Base-by-base conservation (phyloP, 805 yeast genomes). In the Candida ortonii region DNA sequence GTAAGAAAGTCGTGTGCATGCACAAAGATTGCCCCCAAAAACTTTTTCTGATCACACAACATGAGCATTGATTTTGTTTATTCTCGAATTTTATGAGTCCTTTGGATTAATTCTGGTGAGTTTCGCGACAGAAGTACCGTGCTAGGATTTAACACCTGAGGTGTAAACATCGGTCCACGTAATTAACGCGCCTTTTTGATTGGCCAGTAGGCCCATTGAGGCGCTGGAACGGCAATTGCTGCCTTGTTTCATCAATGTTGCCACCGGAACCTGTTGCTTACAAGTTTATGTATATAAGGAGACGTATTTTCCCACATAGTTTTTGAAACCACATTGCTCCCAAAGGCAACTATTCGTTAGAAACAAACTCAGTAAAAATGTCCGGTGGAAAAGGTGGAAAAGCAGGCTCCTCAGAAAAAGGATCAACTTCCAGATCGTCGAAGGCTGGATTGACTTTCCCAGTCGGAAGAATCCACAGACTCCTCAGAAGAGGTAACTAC, bases 391-490 rank as follows among this genome's bases (percentile, higher is more conserved):
- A 81, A 75, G 87, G 87, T 58, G 93, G 93, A 62, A 89, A 89
- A 74, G 95, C 96, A 65, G 94, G 95, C 62, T 73, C 95, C 52
- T 70, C 94, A 58, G 89, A 87, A 65, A 90, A 90, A 73, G 88
- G 95, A 58, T 83, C 97, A 62, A 93, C 93, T 73, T 84, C 97
- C 34, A 87, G 97, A 81, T 90, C 97, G 54, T 82, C 96, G 47
- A 90, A 88, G 77, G 97, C 97, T 63, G 97, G 97, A 68, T 80
- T 90, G 63, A 86, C 95, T 58, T 90, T 90, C 94, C 97, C 97
- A 73, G 97, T 90, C 53, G 97, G 97, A 69, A 89, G 97, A 81
- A 93, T 90, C 55, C 96, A 90, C 77, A 82, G 97, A 74, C 77
- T 89, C 55, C 73, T 90, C 61, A 86, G 95, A 80, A 87, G 83